These are phyloP conservation scores for Xylariaceae sp. DNA, from an alignment of 2,329 filamentous ascomycete genomes.

Conservation along the genomic window DNA sequence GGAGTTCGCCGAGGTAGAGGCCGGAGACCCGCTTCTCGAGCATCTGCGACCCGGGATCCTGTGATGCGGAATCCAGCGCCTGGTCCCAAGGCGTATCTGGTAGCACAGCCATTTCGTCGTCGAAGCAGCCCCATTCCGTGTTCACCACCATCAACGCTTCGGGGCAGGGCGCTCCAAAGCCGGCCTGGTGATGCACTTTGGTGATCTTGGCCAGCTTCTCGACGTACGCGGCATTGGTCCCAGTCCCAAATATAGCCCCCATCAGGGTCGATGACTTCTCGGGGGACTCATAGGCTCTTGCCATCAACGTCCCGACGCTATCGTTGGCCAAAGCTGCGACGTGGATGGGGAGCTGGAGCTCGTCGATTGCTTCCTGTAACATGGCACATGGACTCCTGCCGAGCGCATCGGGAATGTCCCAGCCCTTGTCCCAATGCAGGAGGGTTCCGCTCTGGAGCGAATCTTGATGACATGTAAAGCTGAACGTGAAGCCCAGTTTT, in stretches of 20 bases:
- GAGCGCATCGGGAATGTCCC: slow-evolving; percentile 67
- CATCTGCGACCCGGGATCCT: slow-evolving; percentile 71
- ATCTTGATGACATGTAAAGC: slow-evolving; percentile 73
- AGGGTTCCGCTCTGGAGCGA: slow-evolving; percentile 62
- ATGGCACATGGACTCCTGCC: slow-evolving; percentile 68
- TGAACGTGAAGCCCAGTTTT: slow-evolving; percentile 25
- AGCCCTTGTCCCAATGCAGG: slow-evolving; percentile 76
- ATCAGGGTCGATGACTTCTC: slow-evolving; percentile 62
- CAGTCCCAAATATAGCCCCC: slow-evolving; percentile 74
- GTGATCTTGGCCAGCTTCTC: slow-evolving; percentile 61
- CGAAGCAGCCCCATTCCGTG: slow-evolving; percentile 76
- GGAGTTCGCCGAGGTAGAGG: slow-evolving; percentile 73
- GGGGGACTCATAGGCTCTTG: slow-evolving; percentile 69
- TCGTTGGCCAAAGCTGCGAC: slow-evolving; percentile 73
- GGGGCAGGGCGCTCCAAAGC: slow-evolving; percentile 42
- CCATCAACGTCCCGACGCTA: slow-evolving; percentile 73
- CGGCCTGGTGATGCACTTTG: slow-evolving; percentile 40
- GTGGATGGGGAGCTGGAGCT: slow-evolving; percentile 57
- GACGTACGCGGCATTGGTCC: slow-evolving; percentile 74
- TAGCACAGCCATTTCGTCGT: slow-evolving; percentile 62
- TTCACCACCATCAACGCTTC: slow-evolving; percentile 74
- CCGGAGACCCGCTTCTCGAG: slow-evolving; percentile 79
- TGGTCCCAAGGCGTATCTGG: slow-evolving; percentile 62
- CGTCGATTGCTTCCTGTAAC: slow-evolving; percentile 65
- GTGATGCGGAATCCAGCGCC: slow-evolving; percentile 57